Evolutionary conservation across 1,139 yeast genomes (phyloP), one percentile per base, ranked within the genome.

Genomic region (Geotrichum cucujoidarum): DNA sequence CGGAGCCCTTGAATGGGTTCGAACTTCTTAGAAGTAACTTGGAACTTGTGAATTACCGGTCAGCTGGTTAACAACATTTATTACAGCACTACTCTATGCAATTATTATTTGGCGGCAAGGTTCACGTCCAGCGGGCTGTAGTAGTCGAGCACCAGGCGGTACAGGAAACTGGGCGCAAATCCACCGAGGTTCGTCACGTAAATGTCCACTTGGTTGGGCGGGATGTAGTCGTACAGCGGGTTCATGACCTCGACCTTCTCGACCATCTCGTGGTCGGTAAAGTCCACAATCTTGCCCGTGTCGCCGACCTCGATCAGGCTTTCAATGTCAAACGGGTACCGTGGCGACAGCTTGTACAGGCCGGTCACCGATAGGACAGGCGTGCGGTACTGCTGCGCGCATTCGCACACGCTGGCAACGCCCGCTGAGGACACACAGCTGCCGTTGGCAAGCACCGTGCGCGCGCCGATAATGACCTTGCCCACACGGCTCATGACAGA

Each of bases 401-500:
- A 87, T 67, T 89, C 96, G 56, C 95, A 94, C 8, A 89, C 96
- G 48, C 87, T 77, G 21, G 95, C 88, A 30, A 87, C 96, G 42
- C 98, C 99, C 0, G 95, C 80, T 20, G 85, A 79, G 1, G 95
- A 80, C 50, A 89, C 78, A 56, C 96, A 83, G 8, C 98, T 97
- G 50, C 99, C 99, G 63, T 94, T 92, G 48, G 95, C 95, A 64
- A 88, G 84, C 7, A 94, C 97, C 0, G 95, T 81, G 56, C 87
- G 79, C 1, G 97, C 83, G 20, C 97, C 97, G 53, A 94, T 78
- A 53, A 92, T 80, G 24, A 94, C 98, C 65, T 94, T 94, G 42
- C 97, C 97, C 2, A 94, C 98, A 55, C 97, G 74, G 43, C 97
- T 85, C 98, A 94, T 94, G 43, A 94, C 86, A 0, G 98, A 97